These are phyloP conservation scores for Aspergillus alliaceus DNA, from an alignment of 2,329 filamentous ascomycete genomes.

Conservation along the genomic window DNA sequence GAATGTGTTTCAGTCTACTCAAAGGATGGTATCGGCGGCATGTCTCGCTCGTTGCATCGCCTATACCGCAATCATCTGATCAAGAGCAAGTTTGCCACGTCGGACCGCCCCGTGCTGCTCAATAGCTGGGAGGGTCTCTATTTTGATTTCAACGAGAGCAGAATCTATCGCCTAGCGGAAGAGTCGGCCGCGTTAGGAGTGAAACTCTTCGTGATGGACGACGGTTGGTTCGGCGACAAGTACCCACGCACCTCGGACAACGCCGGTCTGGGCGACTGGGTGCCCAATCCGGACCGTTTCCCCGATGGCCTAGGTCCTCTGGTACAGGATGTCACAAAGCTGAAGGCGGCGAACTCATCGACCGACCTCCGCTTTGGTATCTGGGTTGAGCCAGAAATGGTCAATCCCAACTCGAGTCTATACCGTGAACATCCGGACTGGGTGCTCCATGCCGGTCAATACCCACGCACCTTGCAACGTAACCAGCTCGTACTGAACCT, in stretches of 20 bases:
- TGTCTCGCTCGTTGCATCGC: conserved; percentile 63
- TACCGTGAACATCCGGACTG: conserved; percentile 65
- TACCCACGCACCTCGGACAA: conserved; percentile 60
- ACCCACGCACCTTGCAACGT: conserved; percentile 57
- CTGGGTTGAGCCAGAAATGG: conserved; percentile 70
- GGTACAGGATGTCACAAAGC: conserved; percentile 52
- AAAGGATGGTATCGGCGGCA: conserved; percentile 57
- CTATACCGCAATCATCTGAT: conserved; percentile 64
- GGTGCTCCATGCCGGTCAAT: conserved; percentile 58
- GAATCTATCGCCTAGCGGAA: conserved; percentile 56
- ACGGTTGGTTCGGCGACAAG: conserved; percentile 67
- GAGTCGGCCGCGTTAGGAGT: conserved; percentile 60
- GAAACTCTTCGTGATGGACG: conserved; percentile 65
- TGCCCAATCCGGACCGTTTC: conserved; percentile 58
- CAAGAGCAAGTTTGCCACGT: conserved; percentile 54
- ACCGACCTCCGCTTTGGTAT: conserved; percentile 60
- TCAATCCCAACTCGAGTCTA: conserved; percentile 61
- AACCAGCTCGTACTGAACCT: conserved; percentile 64
- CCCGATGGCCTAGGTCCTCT: conserved; percentile 57
- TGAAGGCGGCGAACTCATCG: conserved; percentile 50
- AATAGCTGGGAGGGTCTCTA: conserved; percentile 67
- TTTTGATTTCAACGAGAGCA: conserved; percentile 59
- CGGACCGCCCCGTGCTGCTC: conserved; percentile 56
- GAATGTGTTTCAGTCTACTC: conserved; percentile 66
- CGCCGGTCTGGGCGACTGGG: conserved; percentile 64